Percentiles rank a stretch among this genome's conserved stretches.
phyloP scores from a whole-genome alignment of 1,284 basidiomycete species.

The Anthracocystis panici-leucophaei region DNA sequence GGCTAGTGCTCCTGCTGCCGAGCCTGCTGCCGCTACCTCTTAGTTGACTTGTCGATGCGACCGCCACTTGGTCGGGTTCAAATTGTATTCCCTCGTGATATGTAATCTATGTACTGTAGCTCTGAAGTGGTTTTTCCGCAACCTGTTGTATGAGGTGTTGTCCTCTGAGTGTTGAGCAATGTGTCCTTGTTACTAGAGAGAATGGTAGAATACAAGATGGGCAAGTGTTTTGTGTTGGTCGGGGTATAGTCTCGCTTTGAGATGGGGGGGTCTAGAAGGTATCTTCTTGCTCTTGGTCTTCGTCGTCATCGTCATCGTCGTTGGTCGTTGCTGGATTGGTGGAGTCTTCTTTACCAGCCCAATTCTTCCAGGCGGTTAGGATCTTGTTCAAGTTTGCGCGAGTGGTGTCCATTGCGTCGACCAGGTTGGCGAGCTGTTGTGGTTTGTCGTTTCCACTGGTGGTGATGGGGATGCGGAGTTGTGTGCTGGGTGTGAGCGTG shows the following conservation, averaged over 20 bases:
- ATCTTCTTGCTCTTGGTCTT: slow-evolving; percentile 24
- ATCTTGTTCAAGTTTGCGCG: slow-evolving; percentile 27
- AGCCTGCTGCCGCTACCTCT: slow-evolving; percentile 21
- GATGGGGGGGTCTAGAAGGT: background rate
- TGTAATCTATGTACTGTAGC: slow-evolving; percentile 30
- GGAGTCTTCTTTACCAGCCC: slow-evolving; percentile 34
- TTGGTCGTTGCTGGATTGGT: background rate
- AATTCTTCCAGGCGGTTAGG: slow-evolving; percentile 46
- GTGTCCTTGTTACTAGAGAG: background rate
- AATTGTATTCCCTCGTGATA: slow-evolving; percentile 23
- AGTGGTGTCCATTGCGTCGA: slow-evolving; percentile 33
- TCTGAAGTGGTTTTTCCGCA: background rate
- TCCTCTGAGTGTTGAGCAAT: background rate
- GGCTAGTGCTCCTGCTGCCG: slow-evolving; percentile 7
- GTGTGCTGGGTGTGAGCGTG: slow-evolving; percentile 26
- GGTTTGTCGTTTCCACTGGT: slow-evolving; percentile 17
- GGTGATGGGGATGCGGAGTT: slow-evolving; percentile 21
- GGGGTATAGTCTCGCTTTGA: slow-evolving; percentile 7
- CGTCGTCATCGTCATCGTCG: slow-evolving; percentile 1
- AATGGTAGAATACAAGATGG: slow-evolving; percentile 11
- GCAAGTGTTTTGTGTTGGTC: too few species aligned
- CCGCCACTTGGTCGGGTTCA: background rate
- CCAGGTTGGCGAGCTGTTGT: slow-evolving; percentile 22
- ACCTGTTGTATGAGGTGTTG: background rate
- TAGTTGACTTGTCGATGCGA: slow-evolving; percentile 1